Base-by-base conservation (phyloP, 164 flowering plant genomes). In the Vitis labrusca region DNA sequence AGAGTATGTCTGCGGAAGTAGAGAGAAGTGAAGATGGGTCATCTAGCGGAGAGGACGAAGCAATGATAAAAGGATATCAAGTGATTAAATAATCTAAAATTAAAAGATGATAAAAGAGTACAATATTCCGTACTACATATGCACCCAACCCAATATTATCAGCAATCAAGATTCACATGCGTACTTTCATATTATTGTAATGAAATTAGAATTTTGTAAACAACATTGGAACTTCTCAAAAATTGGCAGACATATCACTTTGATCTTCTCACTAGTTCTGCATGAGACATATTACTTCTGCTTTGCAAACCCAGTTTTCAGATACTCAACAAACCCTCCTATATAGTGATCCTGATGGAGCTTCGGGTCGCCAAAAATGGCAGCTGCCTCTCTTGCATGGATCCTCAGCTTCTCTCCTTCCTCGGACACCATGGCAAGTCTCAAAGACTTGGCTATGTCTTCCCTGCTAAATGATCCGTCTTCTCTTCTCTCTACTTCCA, bases 1-100 rank as follows among this genome's bases (percentile, higher is more conserved):
- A 81, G 52, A 81, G 78, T 1, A 10, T 71, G 60, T 88, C 70
- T 8, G 17, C 78, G 0, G 86, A 82, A 61, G 82, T 84, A 7
- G 71, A 70, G 37, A 79, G 88, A 27, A 76, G 64, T 1, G 82
- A 71, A 67, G 85, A 86, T 66, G 85, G 86, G 16, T 72, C 76
- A 0, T 84, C 77, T 68, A 73, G 54, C 2, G 56, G 78, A 30
- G 71, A 77, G 1, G 74, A 16, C 3, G 50, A 84, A 9, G 84
- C 83, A 11, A 61, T 23, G 27, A 23, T 1, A 23, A 23, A 23
- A 23, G 27, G 27, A 23, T 4, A 19, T 23, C 27, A 23, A 23
- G 27, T 23, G 27, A 23, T 23, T 23, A 23, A 23, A 23, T 23
- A 23, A 23, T 23, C 27, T 23, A 23, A 23, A 23, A 23, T 23